phyloP scores from a whole-genome alignment of 2,329 filamentous ascomycete genomes.

The Daldinia sp. region DNA sequence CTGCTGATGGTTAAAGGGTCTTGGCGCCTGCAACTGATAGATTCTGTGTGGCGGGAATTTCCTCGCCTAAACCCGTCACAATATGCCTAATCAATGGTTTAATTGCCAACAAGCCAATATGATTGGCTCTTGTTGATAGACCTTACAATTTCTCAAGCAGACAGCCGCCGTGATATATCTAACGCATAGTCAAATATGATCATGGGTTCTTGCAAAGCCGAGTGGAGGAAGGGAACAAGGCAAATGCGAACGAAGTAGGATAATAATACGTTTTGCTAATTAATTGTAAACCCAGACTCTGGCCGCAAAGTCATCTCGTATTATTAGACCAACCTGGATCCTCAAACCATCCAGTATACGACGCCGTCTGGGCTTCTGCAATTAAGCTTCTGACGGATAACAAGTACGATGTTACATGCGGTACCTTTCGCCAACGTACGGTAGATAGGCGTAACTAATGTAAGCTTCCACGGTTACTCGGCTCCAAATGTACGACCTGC shows the following conservation, averaged over 20 bases:
- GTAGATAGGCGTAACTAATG: neutral
- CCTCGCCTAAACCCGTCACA: slow-evolving; percentile 31
- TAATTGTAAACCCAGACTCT: neutral
- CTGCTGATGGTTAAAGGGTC: slow-evolving; percentile 20
- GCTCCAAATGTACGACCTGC: slow-evolving; percentile 3
- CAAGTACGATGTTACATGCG: slow-evolving; percentile 26
- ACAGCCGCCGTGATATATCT: slow-evolving; percentile 29
- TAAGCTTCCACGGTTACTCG: neutral
- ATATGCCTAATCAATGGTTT: slow-evolving; percentile 32
- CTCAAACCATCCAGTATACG: slow-evolving; percentile 1
- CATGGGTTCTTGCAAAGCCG: neutral
- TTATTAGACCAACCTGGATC: slow-evolving; percentile 28
- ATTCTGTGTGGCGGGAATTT: slow-evolving; percentile 26
- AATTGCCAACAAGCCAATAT: slow-evolving; percentile 22
- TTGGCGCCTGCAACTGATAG: slow-evolving; percentile 27
- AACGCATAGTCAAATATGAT: slow-evolving; percentile 9
- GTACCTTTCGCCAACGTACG: neutral
- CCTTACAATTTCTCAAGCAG: slow-evolving; percentile 12
- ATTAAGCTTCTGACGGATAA: slow-evolving; percentile 29
- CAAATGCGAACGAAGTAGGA: neutral
- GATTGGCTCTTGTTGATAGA: slow-evolving; percentile 19
- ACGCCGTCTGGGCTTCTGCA: slow-evolving; percentile 11
- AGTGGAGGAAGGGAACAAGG: neutral
- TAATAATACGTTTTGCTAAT: neutral
- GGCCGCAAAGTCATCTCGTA: slow-evolving; percentile 7